Base-by-base conservation (phyloP, 352 stramenopile species). In the Phytophthora tubulina region DNA sequence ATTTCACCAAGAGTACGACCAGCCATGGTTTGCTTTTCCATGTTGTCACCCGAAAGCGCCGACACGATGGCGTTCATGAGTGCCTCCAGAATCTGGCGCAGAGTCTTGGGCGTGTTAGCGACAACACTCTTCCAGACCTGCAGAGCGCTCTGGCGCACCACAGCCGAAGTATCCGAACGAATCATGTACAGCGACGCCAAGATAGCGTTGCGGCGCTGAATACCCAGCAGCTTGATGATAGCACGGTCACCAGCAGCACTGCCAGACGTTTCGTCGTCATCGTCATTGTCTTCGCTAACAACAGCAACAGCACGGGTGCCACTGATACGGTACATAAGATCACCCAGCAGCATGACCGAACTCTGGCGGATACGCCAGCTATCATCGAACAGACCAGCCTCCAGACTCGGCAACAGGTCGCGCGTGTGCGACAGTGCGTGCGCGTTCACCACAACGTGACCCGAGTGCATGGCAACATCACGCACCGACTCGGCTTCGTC, bases 111-210 rank as follows among this genome's bases (percentile, higher is more conserved):
- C 30, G 98, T 99, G 84, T 99, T 99, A 45, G 85, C 79, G 4
- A 99, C 98, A 31, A 99, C 94, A 66, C 96, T 99, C 90, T 99
- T 99, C 98, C 98, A 99, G 17, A 97, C 89, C 79, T 99, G 96
- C 39, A 99, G 79, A 41, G 98, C 96, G 61, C 86, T 96, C 75
- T 99, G 97, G 14, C 98, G 95, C 67, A 99, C 98, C 11, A 99
- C 89, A 10, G 95, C 88, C 48, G 93, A 97, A 36, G 93, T 98
- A 79, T 99, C 98, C 53, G 94, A 99, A 52, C 98, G 91, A 65
- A 99, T 96, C 75, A 99, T 97, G 87, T 99, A 99, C 17, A 99
- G 80, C 63, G 95, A 98, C 53, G 98, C 92, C 51, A 99, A 89
- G 56, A 99, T 97, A 30, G 95, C 92, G 72, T 98, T 98, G 48